Percentiles rank a stretch among this genome's conserved stretches.
These are phyloP conservation scores for Gardenia jasminoides DNA, from an alignment of 257 asterid species.

Conservation along the genomic window DNA sequence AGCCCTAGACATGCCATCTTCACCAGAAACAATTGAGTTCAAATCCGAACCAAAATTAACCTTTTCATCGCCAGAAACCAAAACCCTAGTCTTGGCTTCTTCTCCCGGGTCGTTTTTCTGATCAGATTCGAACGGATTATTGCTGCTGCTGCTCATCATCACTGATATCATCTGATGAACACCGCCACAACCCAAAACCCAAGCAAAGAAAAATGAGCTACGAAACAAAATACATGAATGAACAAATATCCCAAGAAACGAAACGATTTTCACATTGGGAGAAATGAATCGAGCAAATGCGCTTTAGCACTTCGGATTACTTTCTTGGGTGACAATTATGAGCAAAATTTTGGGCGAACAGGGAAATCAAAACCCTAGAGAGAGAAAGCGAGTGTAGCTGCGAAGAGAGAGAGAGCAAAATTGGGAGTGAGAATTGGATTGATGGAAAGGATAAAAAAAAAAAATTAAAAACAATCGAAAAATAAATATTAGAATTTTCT, in stretches of 20 bases:
- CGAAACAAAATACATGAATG: not conserved
- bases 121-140: conserved; percentile 24
- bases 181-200: conserved; percentile 8
- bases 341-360: conserved; percentile 1
- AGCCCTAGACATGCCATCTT: conserved; percentile 18
- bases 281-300: not conserved
- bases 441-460: not conserved
- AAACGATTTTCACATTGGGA: not conserved
- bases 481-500: not conserved
- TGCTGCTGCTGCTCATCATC: conserved; percentile 29
- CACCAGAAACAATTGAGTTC: conserved; percentile 14
- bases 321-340: not conserved
- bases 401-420: not conserved
- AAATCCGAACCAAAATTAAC: conserved; percentile 10
- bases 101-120: conserved; percentile 13
- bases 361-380: conserved; percentile 28
- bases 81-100: conserved; percentile 18
- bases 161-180: conserved; percentile 29
- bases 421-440: not conserved
- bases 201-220: not conserved
- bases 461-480: not conserved
- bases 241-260: not conserved
- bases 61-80: conserved; percentile 20
- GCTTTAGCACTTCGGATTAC: not conserved
- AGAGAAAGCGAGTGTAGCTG: conserved; percentile 4